Evolutionary conservation across 352 stramenopile genomes (phyloP).

Genomic region (Blastocystis sp.): DNA sequence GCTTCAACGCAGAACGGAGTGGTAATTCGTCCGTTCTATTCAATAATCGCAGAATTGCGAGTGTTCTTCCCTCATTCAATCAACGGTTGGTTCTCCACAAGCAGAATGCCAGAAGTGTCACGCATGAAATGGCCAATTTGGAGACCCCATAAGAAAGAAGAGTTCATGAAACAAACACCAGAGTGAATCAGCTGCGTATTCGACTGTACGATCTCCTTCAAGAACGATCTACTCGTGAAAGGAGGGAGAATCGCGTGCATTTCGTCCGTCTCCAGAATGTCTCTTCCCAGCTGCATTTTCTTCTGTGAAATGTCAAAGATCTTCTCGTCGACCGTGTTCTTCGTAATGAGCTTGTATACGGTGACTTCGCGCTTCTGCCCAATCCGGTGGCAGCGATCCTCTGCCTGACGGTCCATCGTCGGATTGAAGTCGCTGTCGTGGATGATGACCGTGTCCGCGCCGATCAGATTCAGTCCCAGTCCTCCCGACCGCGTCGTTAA

Average conservation of each 20-base stretch:
- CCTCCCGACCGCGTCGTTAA: slow-evolving; percentile 94
- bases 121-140: too few relatives aligned
- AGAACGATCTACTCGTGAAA: slow-evolving; percentile 23
- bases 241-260: not conserved
- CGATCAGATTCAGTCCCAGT: slow-evolving; percentile 90
- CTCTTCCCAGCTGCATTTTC: slow-evolving; percentile 96
- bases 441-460: slow-evolving; percentile 67
- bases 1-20: too few relatives aligned
- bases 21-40: too few relatives aligned
- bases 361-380: slow-evolving; percentile 87
- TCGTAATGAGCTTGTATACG: slow-evolving; percentile 85
- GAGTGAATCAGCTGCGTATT: not conserved
- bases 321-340: slow-evolving; percentile 86
- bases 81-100: too few relatives aligned
- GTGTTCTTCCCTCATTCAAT: too few relatives aligned
- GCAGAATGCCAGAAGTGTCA: too few relatives aligned
- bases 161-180: slow-evolving; percentile 25
- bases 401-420: slow-evolving; percentile 81
- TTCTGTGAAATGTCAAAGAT: slow-evolving; percentile 92
- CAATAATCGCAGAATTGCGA: too few relatives aligned
- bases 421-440: slow-evolving; percentile 93
- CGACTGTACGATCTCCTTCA: slow-evolving; percentile 27
- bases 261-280: slow-evolving; percentile 81
- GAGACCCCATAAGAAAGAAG: not conserved
- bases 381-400: slow-evolving; percentile 86